Evolutionary conservation across 73 alveolate genomes (phyloP).

Genomic region (Tetrahymena thermophila): DNA sequence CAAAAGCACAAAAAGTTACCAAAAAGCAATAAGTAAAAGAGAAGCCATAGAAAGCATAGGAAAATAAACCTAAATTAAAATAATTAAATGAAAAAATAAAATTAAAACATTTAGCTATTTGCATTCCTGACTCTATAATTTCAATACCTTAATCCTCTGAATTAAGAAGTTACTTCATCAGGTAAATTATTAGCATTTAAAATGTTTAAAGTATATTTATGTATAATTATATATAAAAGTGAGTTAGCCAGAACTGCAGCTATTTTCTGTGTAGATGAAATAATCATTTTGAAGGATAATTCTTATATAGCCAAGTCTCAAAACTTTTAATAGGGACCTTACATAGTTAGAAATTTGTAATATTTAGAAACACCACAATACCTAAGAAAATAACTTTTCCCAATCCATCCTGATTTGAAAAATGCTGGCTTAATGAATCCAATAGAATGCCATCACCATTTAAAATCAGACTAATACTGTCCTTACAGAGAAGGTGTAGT

Average conservation of each 20-base stretch:
- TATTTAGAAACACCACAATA: constrained; percentile 96
- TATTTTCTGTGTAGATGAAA: constrained; percentile 73
- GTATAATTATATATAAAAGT: not conserved
- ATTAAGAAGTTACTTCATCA: not conserved
- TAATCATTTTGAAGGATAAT: constrained; percentile 62
- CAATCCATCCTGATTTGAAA: constrained; percentile 79
- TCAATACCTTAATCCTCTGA: not conserved
- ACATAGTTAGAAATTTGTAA: constrained; percentile 78
- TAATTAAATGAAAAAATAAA: not conserved
- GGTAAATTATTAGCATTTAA: not conserved
- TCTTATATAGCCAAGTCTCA: constrained; percentile 21
- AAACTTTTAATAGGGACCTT: constrained; percentile 66
- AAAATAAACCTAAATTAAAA: not conserved
- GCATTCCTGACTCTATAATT: not conserved
- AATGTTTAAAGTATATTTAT: not conserved
- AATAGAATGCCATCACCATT: constrained; percentile 89
- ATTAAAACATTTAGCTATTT: not conserved
- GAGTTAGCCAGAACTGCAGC: constrained; percentile 80
- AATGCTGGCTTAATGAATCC: constrained; percentile 94
- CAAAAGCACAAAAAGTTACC: not conserved
- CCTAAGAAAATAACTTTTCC: constrained; percentile 86
- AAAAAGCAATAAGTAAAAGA: not conserved
- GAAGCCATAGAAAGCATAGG: not conserved
- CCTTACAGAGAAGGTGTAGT: constrained; percentile 94
- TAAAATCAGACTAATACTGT: constrained; percentile 76